Evolutionary conservation across 1,284 basidiomycete genomes (phyloP), one percentile per base, ranked within the genome.

Genomic region (Neolentinus lepideus): DNA sequence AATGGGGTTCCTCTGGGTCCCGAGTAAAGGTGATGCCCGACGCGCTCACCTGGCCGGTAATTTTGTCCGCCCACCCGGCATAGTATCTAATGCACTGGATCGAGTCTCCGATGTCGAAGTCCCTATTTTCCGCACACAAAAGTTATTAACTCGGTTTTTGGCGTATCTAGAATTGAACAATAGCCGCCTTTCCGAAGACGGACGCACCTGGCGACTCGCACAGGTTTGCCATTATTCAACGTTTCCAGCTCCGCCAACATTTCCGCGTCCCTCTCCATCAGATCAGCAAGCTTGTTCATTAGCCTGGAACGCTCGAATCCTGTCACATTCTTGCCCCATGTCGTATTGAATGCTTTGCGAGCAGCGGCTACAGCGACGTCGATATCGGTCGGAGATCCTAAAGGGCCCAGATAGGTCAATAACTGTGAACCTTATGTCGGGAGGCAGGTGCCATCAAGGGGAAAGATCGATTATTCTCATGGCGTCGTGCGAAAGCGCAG

Each of bases 311-410:
- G 83, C 71, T 94, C 85, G 55, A 85, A 81, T 33, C 90, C 90
- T 12, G 91, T 85, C 54, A 90, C 81, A 61, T 93, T 92, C 70
- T 88, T 87, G 16, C 94, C 94, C 94, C 94, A 97, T 27, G 88
- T 86, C 6, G 86, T 91, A 59, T 88, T 84, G 76, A 92, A 93
- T 3, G 94, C 92, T 54, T 81, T 75, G 61, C 93, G 83, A 27
- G 94, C 94, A 16, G 92, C 90, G 22, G 80, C 79, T 52, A 95
- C 93, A 8, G 93, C 93, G 45, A 75, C 66, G 66, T 95, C 88
- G 62, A 95, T 85, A 69, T 95, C 93, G 68, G 84, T 85, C 51
- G 66, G 73, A 58, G 81, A 91, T 50, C 73, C 90, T 90, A 66
- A 57, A 62, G 59, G 54, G 62, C 38, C 27, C 59, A 63, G 10